phyloP scores from a whole-genome alignment of 164 flowering plant species.

The Santalum album region DNA sequence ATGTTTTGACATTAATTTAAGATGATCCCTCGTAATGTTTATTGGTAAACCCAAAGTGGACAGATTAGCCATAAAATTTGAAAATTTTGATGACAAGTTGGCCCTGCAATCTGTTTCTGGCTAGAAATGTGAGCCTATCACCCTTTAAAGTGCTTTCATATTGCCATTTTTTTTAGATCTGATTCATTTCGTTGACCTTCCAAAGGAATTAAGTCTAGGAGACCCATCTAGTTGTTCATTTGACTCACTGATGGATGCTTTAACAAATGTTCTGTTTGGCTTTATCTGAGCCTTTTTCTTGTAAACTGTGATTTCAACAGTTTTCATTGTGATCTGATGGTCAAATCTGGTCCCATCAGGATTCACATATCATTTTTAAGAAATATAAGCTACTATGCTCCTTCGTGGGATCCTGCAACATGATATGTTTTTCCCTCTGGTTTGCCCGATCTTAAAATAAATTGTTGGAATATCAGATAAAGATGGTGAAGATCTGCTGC shows the following conservation, averaged over 20 bases:
- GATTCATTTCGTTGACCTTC: neutral
- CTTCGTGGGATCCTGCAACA: too few species aligned
- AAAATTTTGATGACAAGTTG: neutral
- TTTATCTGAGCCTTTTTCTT: neutral
- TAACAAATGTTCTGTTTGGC: neutral
- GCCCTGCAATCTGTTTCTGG: neutral
- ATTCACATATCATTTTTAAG: neutral
- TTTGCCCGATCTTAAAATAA: conserved; percentile 1
- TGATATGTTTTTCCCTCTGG: neutral
- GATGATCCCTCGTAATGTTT: too few species aligned
- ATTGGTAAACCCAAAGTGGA: neutral
- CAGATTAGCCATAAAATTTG: neutral
- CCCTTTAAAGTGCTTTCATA: neutral
- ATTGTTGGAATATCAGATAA: conserved; percentile 1
- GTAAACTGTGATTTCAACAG: neutral
- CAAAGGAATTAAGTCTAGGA: too few species aligned
- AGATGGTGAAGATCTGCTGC: conserved; percentile 61
- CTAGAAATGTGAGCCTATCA: neutral
- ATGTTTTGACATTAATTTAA: neutral
- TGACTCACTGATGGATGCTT: neutral
- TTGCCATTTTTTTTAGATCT: neutral
- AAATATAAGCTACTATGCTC: neutral
- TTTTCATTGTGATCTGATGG: too few species aligned
- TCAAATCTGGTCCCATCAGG: neutral
- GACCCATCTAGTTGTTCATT: neutral